Base-by-base conservation (phyloP, 2,329 filamentous ascomycete species). In the Fusarium setosum region DNA sequence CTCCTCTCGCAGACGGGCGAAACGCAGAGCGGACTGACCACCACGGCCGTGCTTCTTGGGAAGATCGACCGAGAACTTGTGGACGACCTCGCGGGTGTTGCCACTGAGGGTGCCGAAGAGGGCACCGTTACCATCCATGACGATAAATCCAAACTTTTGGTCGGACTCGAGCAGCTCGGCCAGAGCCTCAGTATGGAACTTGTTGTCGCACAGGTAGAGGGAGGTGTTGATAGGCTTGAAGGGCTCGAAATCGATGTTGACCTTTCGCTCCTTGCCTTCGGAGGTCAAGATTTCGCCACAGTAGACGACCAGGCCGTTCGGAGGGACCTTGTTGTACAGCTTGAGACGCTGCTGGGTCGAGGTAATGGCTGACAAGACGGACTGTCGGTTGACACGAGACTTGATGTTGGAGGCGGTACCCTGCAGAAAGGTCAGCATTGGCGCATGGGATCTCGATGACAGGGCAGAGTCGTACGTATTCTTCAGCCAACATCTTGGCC, bases 161-260 rank as follows among this genome's bases (percentile, higher is more conserved):
- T 99, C 96, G 17, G 95, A 97, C 83, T 99, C 96, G 70, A 99
- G 90, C 75, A 99, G 88, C 84, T 99, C 96, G 69, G 94, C 96
- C 70, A 99, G 84, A 17, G 96, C 95, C 82, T 99, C 96, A 58
- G 96, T 99, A 79, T 99, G 96, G 82, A 99, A 99, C 78, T 99
- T 99, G 87, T 99, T 99, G 89, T 99, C 96, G 84, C 96, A 99
- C 63, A 99, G 92, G 80, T 99, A 99, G 44, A 99, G 88, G 41
- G 96, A 99, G 32, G 96, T 99, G 82, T 99, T 99, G 89, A 99
- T 99, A 63, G 96, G 96, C 87, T 99, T 99, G 88, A 99, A 99
- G 29, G 96, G 96, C 83, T 99, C 96, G 79, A 99, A 99, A 79
- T 99, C 96, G 79, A 99, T 99, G 82, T 99, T 99, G 85, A 99